These are phyloP conservation scores for Talaromyces sp. DNA, from an alignment of 2,329 filamentous ascomycete genomes.

Conservation along the genomic window DNA sequence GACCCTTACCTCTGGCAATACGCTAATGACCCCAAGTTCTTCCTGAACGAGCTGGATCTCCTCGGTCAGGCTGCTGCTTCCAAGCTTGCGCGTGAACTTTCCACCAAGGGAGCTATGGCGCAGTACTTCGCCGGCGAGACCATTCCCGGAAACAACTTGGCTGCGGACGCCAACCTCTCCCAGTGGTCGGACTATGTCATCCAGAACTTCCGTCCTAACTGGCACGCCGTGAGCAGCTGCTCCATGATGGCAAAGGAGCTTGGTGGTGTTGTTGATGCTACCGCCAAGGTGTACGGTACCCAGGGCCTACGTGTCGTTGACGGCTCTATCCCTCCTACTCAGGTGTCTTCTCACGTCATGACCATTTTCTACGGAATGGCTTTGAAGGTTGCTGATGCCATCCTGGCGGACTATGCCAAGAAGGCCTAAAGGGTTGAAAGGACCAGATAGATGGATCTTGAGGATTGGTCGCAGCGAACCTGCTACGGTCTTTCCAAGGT, in stretches of 20 bases:
- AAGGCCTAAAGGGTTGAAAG: no score
- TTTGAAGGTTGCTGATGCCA: constrained; percentile 18
- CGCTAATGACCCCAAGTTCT: constrained; percentile 24
- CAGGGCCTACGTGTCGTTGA: constrained; percentile 34
- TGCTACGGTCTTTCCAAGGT: no score
- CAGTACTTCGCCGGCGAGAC: not conserved
- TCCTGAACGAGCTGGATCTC: constrained; percentile 26
- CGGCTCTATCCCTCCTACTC: constrained; percentile 32
- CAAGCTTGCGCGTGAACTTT: constrained; percentile 24
- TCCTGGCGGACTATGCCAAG: not conserved
- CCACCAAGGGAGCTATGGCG: constrained; percentile 13
- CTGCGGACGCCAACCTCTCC: constrained; percentile 18
- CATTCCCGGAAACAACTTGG: not conserved
- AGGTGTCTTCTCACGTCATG: constrained; percentile 30
- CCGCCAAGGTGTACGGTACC: constrained; percentile 28
- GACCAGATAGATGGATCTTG: no score
- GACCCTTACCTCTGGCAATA: constrained; percentile 25
- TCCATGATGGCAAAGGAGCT: constrained; percentile 29
- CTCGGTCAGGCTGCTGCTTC: constrained; percentile 24
- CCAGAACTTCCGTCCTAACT: constrained; percentile 26
- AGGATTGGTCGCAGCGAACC: no score
- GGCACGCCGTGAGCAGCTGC: constrained; percentile 28
- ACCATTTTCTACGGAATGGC: constrained; percentile 29
- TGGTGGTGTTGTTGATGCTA: constrained; percentile 30
- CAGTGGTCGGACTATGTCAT: constrained; percentile 23